phyloP scores from a whole-genome alignment of 805 yeast species.

The Saturnispora gosingensis region DNA sequence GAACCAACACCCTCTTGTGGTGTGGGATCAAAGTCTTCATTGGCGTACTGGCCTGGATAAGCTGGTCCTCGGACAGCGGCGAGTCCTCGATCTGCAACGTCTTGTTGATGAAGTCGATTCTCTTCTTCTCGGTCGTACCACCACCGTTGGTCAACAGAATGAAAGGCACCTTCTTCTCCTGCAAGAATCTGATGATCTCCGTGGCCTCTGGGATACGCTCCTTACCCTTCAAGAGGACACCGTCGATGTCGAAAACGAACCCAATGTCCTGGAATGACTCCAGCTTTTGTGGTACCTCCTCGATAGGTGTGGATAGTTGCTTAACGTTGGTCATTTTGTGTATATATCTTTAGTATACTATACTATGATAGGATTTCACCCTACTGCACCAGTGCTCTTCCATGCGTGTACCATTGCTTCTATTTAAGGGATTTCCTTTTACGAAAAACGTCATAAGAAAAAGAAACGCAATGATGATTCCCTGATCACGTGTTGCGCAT shows the following conservation, averaged over 20 bases:
- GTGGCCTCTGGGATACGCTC: conserved; percentile 57
- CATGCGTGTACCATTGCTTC: neutral
- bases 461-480: neutral
- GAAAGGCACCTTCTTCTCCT: conserved; percentile 55
- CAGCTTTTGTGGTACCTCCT: conserved; percentile 8
- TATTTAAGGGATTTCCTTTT: neutral
- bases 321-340: conserved; percentile 1
- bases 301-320: conserved; percentile 12
- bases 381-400: too few species aligned
- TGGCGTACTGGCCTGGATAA: conserved; percentile 86
- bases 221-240: conserved; percentile 72
- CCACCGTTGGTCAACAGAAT: conserved; percentile 86
- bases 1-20: conserved; percentile 59
- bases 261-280: conserved; percentile 19
- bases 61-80: conserved; percentile 43
- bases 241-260: conserved; percentile 56
- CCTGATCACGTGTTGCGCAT: neutral
- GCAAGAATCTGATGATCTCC: conserved; percentile 39
- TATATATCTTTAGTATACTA: neutral
- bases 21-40: conserved; percentile 48
- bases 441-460: neutral
- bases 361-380: neutral
- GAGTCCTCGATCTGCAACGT: conserved; percentile 6
- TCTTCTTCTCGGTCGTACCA: conserved; percentile 56
- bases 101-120: conserved; percentile 45